Evolutionary conservation across 2,329 filamentous ascomycete species (phyloP).

Genomic region (Aureobasidium leucospermi): DNA sequence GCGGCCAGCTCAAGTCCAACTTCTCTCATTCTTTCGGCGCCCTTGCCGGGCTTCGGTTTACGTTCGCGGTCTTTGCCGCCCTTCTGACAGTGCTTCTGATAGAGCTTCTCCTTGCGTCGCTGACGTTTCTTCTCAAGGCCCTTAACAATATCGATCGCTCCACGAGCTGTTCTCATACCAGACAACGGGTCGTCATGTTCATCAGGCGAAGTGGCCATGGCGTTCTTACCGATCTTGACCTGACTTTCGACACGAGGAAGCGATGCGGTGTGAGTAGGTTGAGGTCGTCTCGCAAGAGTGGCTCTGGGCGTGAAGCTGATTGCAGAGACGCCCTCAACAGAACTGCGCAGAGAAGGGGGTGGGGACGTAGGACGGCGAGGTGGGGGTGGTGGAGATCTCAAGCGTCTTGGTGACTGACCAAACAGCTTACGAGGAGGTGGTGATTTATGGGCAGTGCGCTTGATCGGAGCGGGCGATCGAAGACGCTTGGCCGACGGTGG

Average conservation of each 20-base stretch:
- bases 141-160: constrained; percentile 97
- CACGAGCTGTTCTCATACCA: constrained; percentile 58
- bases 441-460: constrained; percentile 19
- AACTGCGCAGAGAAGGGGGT: constrained; percentile 50
- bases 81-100: constrained; percentile 81
- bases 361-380: constrained; percentile 53
- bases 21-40: constrained; percentile 87
- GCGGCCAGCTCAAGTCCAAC: constrained; percentile 84
- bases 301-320: constrained; percentile 22
- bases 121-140: constrained; percentile 91
- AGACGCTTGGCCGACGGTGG: constrained; percentile 23
- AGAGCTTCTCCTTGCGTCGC: constrained; percentile 85
- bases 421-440: constrained; percentile 48
- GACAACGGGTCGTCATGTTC: constrained; percentile 39
- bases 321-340: constrained; percentile 30
- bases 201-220: constrained; percentile 21
- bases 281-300: constrained; percentile 43
- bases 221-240: constrained; percentile 11
- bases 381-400: constrained; percentile 38
- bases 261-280: constrained; percentile 73
- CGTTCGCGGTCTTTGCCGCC: constrained; percentile 51
- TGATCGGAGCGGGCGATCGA: constrained; percentile 29
- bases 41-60: constrained; percentile 67
- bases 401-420: constrained; percentile 62
- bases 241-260: constrained; percentile 53